A percentile compares a stretch with the other conserved stretches of the same genome.
These are phyloP conservation scores for Phaeosphaeria sp. DNA, from an alignment of 2,329 filamentous ascomycete species.

Conservation along the genomic window DNA sequence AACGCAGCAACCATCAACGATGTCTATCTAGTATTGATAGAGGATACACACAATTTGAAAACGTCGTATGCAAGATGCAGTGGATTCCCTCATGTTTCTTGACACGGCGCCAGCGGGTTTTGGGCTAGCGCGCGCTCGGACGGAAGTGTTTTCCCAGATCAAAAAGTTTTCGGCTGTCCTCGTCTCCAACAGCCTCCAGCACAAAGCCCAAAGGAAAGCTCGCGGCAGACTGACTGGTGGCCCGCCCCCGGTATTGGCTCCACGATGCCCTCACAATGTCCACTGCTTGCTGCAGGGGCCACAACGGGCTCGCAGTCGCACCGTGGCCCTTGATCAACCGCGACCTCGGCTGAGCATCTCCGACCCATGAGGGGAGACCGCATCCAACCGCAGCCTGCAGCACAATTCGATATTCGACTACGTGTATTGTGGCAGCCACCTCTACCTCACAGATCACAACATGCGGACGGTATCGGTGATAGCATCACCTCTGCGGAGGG, in stretches of 20 bases:
- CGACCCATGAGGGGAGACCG: constrained; percentile 38
- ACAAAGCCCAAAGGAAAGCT: constrained; percentile 11
- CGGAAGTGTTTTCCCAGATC: constrained; percentile 18
- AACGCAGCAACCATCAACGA: too few relatives aligned
- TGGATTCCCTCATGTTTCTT: too few relatives aligned
- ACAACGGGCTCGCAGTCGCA: constrained; percentile 6
- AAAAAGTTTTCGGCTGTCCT: constrained; percentile 9
- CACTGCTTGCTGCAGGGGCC: constrained; percentile 4
- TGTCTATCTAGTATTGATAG: too few relatives aligned
- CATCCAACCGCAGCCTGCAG: constrained; percentile 35
- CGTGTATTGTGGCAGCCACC: constrained; percentile 17
- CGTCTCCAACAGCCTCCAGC: constrained; percentile 5
- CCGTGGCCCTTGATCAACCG: constrained; percentile 17
- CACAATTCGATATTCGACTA: constrained; percentile 23
- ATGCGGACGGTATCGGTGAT: constrained; percentile 41
- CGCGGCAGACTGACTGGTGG: constrained; percentile 13
- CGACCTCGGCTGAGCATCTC: constrained; percentile 44
- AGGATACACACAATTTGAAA: too few relatives aligned
- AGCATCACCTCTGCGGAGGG: constrained; percentile 36
- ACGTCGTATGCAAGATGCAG: too few relatives aligned
- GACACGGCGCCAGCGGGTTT: too few relatives aligned
- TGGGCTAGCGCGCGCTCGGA: neutral
- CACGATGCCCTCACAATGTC: constrained; percentile 9
- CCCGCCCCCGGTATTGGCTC: neutral
- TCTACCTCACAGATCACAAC: constrained; percentile 19